Conservation (phyloP, 257 asterid species). For the Eucommia ulmoides region DNA sequence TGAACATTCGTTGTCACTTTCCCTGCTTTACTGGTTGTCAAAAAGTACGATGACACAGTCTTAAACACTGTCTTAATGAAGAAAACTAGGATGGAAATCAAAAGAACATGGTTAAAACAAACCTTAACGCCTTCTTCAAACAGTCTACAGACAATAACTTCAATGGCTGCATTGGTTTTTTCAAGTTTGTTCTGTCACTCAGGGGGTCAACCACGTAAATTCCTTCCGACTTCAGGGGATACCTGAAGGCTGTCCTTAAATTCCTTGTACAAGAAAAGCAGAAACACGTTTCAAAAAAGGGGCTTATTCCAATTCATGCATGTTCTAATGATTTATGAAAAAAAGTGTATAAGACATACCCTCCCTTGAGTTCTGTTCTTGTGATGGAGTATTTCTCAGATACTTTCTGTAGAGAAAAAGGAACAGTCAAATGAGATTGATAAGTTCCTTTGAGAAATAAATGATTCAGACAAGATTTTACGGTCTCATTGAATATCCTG, state of each 20-base stretch:
- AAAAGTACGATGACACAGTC: not conserved
- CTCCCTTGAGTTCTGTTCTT: slow-evolving; percentile 80
- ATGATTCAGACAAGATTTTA: slow-evolving; percentile 4
- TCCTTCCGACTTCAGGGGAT: slow-evolving; percentile 64
- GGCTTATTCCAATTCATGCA: not conserved
- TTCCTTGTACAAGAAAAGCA: slow-evolving; percentile 38
- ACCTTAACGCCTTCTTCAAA: slow-evolving; percentile 80
- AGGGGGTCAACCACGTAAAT: slow-evolving; percentile 52
- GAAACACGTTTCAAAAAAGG: not conserved
- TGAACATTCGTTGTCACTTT: slow-evolving; percentile 68
- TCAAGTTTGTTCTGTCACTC: slow-evolving; percentile 20
- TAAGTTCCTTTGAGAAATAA: not conserved
- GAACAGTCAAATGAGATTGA: not conserved
- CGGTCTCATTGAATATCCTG: slow-evolving; percentile 5
- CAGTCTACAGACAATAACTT: slow-evolving; percentile 78
- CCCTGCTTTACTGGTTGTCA: slow-evolving; percentile 53
- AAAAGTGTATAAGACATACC: slow-evolving; percentile 34
- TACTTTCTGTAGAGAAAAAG: slow-evolving; percentile 30
- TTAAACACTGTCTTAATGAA: no score
- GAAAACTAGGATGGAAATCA: no score
- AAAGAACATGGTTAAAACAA: slow-evolving; percentile 11
- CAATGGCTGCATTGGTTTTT: slow-evolving; percentile 47
- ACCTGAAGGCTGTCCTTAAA: slow-evolving; percentile 59
- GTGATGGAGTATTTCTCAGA: slow-evolving; percentile 48
- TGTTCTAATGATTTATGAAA: not conserved